Evolutionary conservation across 202 grass and related monocot genomes (phyloP), one percentile per base, ranked within the genome.

Genomic region (Schoenoplectus tabernaemontani): DNA sequence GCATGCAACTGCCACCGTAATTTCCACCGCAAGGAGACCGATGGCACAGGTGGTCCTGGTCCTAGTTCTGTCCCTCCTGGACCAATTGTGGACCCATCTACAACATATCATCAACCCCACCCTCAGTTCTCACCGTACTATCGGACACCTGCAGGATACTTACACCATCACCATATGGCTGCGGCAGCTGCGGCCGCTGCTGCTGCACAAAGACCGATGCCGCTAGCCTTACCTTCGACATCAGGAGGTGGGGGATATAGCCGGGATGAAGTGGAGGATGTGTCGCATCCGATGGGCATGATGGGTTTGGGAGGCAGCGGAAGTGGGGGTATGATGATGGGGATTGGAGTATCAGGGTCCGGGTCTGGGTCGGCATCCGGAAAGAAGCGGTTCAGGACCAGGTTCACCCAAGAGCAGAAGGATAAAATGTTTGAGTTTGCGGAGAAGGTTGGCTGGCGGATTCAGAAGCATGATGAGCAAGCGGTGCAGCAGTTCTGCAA

Each of bases 401-500:
- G 90, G 77, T 97, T 97, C 81, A 85, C 80, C 33, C 93, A 88
- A 85, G 93, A 97, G 85, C 93, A 97, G 93, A 97, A 93, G 84
- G 93, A 97, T 78, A 80, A 73, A 87, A 97, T 97, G 94, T 80
- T 90, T 60, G 91, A 84, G 3, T 93, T 97, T 61, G 87, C 94
- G 30, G 94, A 97, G 86, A 88, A 89, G 59, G 80, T 97, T 11
- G 94, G 89, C 28, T 97, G 94, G 94, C 87, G 94, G 84, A 90
- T 97, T 84, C 94, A 97, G 91, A 97, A 97, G 94, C 94, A 93
- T 78, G 94, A 97, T 68, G 94, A 97, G 85, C 86, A 86, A 38
- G 89, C 94, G 9, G 87, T 97, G 87, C 94, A 93, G 87, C 87
- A 93, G 86, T 93, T 97, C 87, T 97, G 94, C 83, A 85, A 91